These are phyloP conservation scores for Coemansia aciculifera DNA, from an alignment of 192 early-diverging fungal genomes.

Conservation along the genomic window DNA sequence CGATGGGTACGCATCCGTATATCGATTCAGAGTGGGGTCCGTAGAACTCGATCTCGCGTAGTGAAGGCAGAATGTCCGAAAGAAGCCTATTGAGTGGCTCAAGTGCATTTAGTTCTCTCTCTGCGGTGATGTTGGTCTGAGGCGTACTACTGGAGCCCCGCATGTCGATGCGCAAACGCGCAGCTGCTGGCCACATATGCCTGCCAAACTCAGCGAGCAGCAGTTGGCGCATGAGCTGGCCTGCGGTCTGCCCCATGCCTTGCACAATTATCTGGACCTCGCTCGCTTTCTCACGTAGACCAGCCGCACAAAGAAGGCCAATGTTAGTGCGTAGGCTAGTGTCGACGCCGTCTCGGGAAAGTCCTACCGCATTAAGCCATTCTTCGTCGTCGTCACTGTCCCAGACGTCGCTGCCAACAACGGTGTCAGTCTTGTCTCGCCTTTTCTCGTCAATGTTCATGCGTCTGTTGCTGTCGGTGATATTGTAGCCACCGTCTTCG, in stretches of 20 bases:
- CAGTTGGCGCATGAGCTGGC: not conserved
- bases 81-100: conserved; percentile 3
- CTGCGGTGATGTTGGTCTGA: not conserved
- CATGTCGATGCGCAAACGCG: not conserved
- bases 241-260: not conserved
- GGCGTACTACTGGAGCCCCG: not conserved
- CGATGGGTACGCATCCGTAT: not conserved
- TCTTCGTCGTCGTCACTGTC: not conserved
- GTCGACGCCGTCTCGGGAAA: not conserved
- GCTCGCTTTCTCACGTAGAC: not conserved
- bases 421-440: no score
- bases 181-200: not conserved
- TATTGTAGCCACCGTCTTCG: not conserved
- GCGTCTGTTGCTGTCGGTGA: not conserved
- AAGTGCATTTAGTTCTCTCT: not conserved
- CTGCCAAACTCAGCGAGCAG: not conserved
- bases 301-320: not conserved
- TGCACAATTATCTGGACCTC: conserved; percentile 5
- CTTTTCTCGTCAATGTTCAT: no score
- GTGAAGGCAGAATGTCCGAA: not conserved
- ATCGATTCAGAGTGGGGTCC: not conserved
- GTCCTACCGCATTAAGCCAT: not conserved
- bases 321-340: not conserved
- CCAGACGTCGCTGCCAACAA: not conserved
- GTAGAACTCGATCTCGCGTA: conserved; percentile 13